These are phyloP conservation scores for Candida anglica DNA, from an alignment of 805 yeast genomes.

Conservation along the genomic window DNA sequence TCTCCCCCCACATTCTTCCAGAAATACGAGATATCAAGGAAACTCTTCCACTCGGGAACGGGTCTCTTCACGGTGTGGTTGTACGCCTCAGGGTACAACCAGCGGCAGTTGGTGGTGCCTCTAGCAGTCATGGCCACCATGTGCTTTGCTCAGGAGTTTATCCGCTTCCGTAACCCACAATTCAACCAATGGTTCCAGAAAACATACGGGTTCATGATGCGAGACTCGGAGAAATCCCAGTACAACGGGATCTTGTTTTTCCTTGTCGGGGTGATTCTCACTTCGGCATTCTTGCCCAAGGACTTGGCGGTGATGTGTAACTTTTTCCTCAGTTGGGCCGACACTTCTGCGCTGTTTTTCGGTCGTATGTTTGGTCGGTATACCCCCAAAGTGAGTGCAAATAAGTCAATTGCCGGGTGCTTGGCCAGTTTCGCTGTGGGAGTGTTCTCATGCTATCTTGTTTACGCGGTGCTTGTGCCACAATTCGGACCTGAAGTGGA, in stretches of 20 bases:
- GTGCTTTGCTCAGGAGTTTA: slow-evolving; percentile 59
- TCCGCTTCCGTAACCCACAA: slow-evolving; percentile 58
- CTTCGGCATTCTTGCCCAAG: slow-evolving; percentile 67
- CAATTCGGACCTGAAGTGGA: slow-evolving; percentile 49
- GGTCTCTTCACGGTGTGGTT: slow-evolving; percentile 77
- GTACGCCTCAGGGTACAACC: slow-evolving; percentile 59
- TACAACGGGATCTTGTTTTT: slow-evolving; percentile 90
- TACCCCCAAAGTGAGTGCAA: slow-evolving; percentile 13
- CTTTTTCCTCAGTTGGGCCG: slow-evolving; percentile 79
- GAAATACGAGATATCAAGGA: slow-evolving; percentile 90
- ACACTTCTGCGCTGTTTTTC: slow-evolving; percentile 7
- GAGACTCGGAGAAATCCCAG: slow-evolving; percentile 68
- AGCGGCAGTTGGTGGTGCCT: slow-evolving; percentile 53
- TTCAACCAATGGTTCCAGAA: slow-evolving; percentile 67
- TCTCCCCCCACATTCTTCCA: too few relatives aligned
- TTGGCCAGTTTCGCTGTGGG: slow-evolving; percentile 70
- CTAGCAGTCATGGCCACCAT: slow-evolving; percentile 51
- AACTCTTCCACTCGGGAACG: slow-evolving; percentile 81
- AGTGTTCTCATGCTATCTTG: slow-evolving; percentile 53
- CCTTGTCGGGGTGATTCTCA: slow-evolving; percentile 69
- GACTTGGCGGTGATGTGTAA: slow-evolving; percentile 78
- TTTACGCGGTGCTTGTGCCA: slow-evolving; percentile 76
- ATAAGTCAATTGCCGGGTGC: slow-evolving; percentile 19
- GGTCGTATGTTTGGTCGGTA: slow-evolving; percentile 18
- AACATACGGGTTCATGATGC: slow-evolving; percentile 74